Evolutionary conservation across 768 basidiomycete genomes (phyloP).

Genomic region (Russula abietina): DNA sequence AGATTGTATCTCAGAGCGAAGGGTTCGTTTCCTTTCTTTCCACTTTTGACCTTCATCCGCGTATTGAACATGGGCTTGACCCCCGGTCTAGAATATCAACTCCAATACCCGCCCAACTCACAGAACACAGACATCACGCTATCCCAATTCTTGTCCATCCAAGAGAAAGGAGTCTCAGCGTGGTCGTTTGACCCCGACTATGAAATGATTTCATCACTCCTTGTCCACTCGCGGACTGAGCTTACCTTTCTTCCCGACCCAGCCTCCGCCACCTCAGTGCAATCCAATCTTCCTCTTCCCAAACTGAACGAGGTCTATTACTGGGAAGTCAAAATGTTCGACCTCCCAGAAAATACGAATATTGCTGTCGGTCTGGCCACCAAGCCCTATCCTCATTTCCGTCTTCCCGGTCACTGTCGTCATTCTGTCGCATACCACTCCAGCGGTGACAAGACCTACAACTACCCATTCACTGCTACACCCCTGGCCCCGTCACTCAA

Average conservation of each 20-base stretch:
- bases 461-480: constrained; percentile 86
- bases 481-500: constrained; percentile 80
- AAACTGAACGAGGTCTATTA: constrained; percentile 99
- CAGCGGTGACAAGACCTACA: constrained; percentile 94
- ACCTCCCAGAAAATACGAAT: constrained; percentile 79
- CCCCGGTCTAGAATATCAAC: constrained; percentile 58
- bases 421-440: constrained; percentile 94
- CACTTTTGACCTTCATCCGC: constrained; percentile 3
- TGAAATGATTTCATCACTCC: constrained; percentile 84
- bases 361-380: constrained; percentile 94
- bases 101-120: constrained; percentile 93
- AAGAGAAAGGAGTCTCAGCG: constrained; percentile 98
- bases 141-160: constrained; percentile 97
- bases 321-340: constrained; percentile 99
- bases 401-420: constrained; percentile 78
- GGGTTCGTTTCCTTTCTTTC: constrained; percentile 46
- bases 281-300: constrained; percentile 93
- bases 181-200: constrained; percentile 99
- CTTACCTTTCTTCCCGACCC: constrained; percentile 98
- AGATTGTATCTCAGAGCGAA: constrained; percentile 79
- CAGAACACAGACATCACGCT: constrained; percentile 95
- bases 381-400: constrained; percentile 93
- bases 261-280: constrained; percentile 87
- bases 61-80: constrained; percentile 7
- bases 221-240: constrained; percentile 94